Conservation (phyloP, 352 stramenopile genomes). For the Globisporangium irregulare region DNA sequence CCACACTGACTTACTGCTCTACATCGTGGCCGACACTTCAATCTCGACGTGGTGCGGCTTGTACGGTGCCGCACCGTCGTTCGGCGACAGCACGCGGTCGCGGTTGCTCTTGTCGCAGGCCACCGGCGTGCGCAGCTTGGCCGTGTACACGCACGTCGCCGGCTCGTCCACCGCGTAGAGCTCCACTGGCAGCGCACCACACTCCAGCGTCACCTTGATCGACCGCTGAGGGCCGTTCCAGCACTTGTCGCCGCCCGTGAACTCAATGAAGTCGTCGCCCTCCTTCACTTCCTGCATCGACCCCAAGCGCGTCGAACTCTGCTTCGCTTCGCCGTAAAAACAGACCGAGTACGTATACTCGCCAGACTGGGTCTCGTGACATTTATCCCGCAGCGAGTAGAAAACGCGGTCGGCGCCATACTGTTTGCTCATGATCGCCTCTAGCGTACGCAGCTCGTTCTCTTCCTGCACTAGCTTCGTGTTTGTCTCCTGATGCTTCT, state of each 20-base stretch:
- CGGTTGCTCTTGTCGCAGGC: conserved; percentile 51
- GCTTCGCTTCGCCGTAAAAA: conserved; percentile 79
- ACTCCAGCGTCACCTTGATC: conserved; percentile 72
- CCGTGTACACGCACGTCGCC: conserved; percentile 82
- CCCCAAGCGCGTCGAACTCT: conserved; percentile 78
- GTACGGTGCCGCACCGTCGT: conserved; percentile 19
- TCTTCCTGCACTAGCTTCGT: conserved; percentile 35
- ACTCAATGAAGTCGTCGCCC: conserved; percentile 32
- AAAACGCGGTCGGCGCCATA: conserved; percentile 70
- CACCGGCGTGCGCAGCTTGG: conserved; percentile 73
- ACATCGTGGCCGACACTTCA: conserved; percentile 51
- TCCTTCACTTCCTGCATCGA: conserved; percentile 44
- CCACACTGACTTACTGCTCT: background rate
- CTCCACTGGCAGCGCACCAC: conserved; percentile 53
- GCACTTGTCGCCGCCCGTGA: conserved; percentile 71
- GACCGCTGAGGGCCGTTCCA: conserved; percentile 88
- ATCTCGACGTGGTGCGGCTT: conserved; percentile 64
- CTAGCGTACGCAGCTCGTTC: conserved; percentile 27
- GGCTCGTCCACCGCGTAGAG: conserved; percentile 80
- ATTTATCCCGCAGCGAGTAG: conserved; percentile 66
- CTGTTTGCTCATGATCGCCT: conserved; percentile 40
- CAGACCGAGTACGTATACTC: conserved; percentile 88
- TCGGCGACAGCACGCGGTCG: conserved; percentile 33
- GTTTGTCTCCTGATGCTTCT: conserved; percentile 40
- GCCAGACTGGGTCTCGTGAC: conserved; percentile 57